Conservation (phyloP, 179 eudicot species). For the Corrigiola litoralis region DNA sequence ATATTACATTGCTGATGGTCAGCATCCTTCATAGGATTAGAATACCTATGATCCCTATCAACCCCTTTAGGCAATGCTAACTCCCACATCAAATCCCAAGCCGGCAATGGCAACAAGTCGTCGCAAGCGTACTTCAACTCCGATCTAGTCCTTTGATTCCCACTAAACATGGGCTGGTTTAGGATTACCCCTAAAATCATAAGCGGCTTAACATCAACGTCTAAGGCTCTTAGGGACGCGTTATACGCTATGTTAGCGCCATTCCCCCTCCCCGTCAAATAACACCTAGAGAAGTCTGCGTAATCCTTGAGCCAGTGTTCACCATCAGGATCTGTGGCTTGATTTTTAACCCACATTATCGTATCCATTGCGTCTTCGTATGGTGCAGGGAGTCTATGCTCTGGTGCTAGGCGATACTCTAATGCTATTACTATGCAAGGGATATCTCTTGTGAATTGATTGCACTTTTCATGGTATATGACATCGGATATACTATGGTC, state of each 20-base stretch:
- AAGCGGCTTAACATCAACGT: slow-evolving; percentile 34
- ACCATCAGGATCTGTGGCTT: slow-evolving; percentile 26
- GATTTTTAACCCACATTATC: slow-evolving; percentile 43
- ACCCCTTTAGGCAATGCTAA: slow-evolving; percentile 61
- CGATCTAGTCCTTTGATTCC: slow-evolving; percentile 45
- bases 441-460: slow-evolving; percentile 4
- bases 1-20: slow-evolving; percentile 25
- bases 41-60: slow-evolving; percentile 60
- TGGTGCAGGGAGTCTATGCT: slow-evolving; percentile 31
- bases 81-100: slow-evolving; percentile 65
- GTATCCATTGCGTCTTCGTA: slow-evolving; percentile 49
- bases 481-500: slow-evolving; percentile 18
- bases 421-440: slow-evolving; percentile 21
- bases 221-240: slow-evolving; percentile 36
- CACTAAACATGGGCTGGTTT: slow-evolving; percentile 73
- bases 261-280: slow-evolving; percentile 40
- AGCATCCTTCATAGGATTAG: slow-evolving; percentile 49
- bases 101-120: slow-evolving; percentile 53
- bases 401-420: slow-evolving; percentile 36
- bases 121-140: slow-evolving; percentile 55
- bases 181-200: slow-evolving; percentile 43
- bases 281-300: slow-evolving; percentile 50
- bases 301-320: slow-evolving; percentile 53
- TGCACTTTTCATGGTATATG: slow-evolving; percentile 24
- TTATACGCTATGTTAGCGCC: slow-evolving; percentile 68